phyloP scores from a whole-genome alignment of 345 rosid genomes.

The Citropsis articulata region DNA sequence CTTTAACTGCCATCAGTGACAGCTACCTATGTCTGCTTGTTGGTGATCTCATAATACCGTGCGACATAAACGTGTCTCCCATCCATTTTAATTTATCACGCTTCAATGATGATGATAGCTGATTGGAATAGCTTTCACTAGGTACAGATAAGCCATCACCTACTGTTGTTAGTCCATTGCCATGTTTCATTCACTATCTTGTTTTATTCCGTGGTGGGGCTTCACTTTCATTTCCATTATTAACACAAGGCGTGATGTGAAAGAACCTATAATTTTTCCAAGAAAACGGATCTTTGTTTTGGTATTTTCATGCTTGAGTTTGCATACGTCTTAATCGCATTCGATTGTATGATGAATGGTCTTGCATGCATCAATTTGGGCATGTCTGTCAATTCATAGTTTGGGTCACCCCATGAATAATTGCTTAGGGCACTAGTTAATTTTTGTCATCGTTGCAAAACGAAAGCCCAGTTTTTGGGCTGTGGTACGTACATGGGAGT shows the following conservation, averaged over 20 bases:
- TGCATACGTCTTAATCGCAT: not conserved
- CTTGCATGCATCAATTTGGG: not conserved
- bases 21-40: not conserved
- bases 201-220: not conserved
- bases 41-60: not conserved
- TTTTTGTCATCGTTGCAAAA: not conserved
- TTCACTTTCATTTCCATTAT: not conserved
- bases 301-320: not conserved
- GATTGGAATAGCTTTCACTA: not conserved
- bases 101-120: slow-evolving; percentile 1
- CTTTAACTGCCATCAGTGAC: not conserved
- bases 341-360: not conserved
- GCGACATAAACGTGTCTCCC: not conserved
- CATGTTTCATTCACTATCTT: not conserved
- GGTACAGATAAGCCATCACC: not conserved
- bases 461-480: not conserved
- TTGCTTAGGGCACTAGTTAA: not conserved
- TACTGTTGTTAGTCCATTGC: not conserved
- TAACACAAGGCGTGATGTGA: not conserved
- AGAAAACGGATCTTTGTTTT: not conserved
- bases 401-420: not conserved
- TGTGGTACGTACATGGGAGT: not conserved
- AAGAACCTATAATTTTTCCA: not conserved
- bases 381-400: not conserved
- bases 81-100: not conserved